Conservation (phyloP, 2,329 filamentous ascomycete species). For the Colletotrichum sp. region DNA sequence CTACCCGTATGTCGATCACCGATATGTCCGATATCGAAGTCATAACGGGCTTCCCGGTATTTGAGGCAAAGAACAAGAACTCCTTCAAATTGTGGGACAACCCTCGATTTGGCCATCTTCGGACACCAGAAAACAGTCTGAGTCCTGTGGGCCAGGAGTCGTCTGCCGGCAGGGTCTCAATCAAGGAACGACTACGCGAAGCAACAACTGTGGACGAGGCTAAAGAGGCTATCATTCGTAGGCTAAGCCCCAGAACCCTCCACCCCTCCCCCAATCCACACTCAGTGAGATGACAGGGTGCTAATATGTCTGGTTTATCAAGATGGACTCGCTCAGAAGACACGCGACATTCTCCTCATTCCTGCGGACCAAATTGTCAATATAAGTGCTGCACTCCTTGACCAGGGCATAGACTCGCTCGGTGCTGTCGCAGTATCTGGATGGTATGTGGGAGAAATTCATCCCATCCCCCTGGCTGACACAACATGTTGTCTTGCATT, state of each 20-base stretch:
- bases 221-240: neutral
- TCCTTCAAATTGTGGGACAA: neutral
- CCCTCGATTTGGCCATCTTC: neutral
- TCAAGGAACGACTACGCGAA: neutral
- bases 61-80: neutral
- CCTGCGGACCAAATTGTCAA: neutral
- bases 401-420: constrained; percentile 31
- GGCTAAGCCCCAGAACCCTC: neutral
- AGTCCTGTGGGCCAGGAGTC: neutral
- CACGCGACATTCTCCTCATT: neutral
- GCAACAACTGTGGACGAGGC: neutral
- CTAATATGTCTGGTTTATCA: neutral
- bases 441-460: constrained; percentile 32
- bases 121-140: neutral
- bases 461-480: neutral
- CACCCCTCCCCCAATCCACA: neutral
- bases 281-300: neutral
- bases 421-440: constrained; percentile 42
- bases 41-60: neutral
- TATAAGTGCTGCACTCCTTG: neutral
- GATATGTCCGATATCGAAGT: neutral
- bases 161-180: neutral
- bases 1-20: neutral
- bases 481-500: constrained; percentile 6
- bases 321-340: neutral